Evolutionary conservation across 2,329 filamentous ascomycete species (phyloP), one percentile per base, ranked within the genome.

Genomic region (Trichoderma sp.): DNA sequence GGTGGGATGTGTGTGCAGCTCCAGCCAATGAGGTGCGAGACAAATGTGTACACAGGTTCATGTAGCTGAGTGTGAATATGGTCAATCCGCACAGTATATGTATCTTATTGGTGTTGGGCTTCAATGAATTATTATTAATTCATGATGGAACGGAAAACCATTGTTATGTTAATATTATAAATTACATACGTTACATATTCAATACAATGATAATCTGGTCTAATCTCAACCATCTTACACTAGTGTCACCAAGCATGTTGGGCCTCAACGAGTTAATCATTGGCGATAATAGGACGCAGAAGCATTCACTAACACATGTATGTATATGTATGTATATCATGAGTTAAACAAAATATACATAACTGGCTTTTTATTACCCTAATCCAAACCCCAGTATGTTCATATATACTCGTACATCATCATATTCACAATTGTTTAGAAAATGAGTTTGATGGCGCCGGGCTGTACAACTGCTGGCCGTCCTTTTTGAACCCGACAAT

Each of bases 401-500:
- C 14, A n/a, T 53, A n/a, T 53, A 53, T 12, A 9, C 8, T 33
- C 31, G 8, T 21, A 11, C 14, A 24, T 16, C n/a, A 7, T 56
- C 21, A 56, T 24, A 56, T 56, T 2, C 11, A 56, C 50, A 56
- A 12, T 56, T 3, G 9, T 56, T 18, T 29, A 1, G 21, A 9
- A 29, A 45, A 24, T 12, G n/a, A 59, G 3, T 75, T 67, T 1
- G 60, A 69, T 9, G 73, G 85, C 6, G 84, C 84, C 45, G 78
- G 80, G 63, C 80, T 83, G 75, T 86, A 86, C 66, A 86, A 74
- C 77, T 82, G 80, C 78, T 82, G 62, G 5, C 82, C 84, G 73
- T 81, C 81, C 79, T 85, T 85, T 75, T 83, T 81, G 69, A 86
- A 86, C 0, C 76, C 78, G 1, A 77, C 80, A 65, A 87, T 81